These are phyloP conservation scores for Nyctanthes arbortristis DNA, from an alignment of 257 asterid species.

Conservation along the genomic window DNA sequence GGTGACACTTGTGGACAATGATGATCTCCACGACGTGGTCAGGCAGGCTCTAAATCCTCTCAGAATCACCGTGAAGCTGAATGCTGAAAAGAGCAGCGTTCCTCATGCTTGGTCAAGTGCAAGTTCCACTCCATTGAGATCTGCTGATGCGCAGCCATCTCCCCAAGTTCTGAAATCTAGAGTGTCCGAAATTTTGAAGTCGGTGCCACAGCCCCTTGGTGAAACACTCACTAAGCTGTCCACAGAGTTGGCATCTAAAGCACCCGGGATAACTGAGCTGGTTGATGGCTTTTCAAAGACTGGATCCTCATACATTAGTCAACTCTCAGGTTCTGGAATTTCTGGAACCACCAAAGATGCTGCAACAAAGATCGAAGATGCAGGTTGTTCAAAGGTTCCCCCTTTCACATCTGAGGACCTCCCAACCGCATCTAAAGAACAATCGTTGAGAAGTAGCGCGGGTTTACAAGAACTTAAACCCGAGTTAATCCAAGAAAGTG, in stretches of 20 bases:
- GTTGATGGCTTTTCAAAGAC: conserved; percentile 45
- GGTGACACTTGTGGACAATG: conserved; percentile 77
- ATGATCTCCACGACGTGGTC: conserved; percentile 75
- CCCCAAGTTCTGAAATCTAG: conserved; percentile 32
- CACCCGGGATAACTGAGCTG: conserved; percentile 46
- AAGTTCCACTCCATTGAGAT: conserved; percentile 41
- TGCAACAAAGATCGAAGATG: conserved; percentile 10
- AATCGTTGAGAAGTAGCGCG: conserved; percentile 11
- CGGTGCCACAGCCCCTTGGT: conserved; percentile 57
- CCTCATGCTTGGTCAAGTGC: conserved; percentile 38
- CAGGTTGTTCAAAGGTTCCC: conserved; percentile 16
- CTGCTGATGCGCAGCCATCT: conserved; percentile 35
- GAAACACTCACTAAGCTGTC: conserved; percentile 45
- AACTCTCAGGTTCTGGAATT: conserved; percentile 36
- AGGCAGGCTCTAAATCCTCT: conserved; percentile 75
- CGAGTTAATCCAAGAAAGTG: neutral
- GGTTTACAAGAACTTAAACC: conserved; percentile 11
- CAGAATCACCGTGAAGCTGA: conserved; percentile 56
- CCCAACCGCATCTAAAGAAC: conserved; percentile 14
- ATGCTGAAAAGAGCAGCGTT: conserved; percentile 25
- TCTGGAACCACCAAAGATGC: conserved; percentile 35
- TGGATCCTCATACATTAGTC: conserved; percentile 46
- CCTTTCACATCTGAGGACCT: conserved; percentile 10
- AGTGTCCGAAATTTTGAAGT: conserved; percentile 42
- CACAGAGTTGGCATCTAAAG: conserved; percentile 46